Conservation (phyloP, 2,329 filamentous ascomycete genomes). For the Aspergillus brasiliensis region DNA sequence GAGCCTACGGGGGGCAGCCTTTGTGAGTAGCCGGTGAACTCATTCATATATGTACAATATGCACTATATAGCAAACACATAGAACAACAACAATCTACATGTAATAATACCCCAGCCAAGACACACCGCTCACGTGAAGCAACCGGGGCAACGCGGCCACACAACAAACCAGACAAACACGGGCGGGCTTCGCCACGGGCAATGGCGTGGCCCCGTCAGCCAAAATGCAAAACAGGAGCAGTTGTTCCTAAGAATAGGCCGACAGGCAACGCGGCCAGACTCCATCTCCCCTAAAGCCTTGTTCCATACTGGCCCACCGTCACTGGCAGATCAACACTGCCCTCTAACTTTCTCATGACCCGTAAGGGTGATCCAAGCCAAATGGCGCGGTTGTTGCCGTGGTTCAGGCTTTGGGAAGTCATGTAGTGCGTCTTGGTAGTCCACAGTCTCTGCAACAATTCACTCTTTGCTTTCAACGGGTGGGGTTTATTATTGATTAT, state of each 20-base stretch:
- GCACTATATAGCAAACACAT: not conserved
- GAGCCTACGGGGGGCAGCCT: conserved; percentile 1
- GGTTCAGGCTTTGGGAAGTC: not conserved
- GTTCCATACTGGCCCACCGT: conserved; percentile 7
- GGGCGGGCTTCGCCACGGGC: not conserved
- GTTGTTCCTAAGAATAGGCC: conserved; percentile 21
- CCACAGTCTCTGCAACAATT: not conserved
- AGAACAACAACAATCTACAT: not conserved
- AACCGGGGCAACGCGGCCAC: conserved; percentile 1
- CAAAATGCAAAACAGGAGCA: not conserved
- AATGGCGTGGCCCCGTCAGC: conserved; percentile 7
- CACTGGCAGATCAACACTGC: conserved; percentile 15
- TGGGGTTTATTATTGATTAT: conserved; percentile 6
- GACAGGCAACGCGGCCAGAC: conserved; percentile 17
- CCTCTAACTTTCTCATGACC: conserved; percentile 7
- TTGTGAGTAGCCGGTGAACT: not conserved
- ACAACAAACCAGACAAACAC: conserved; percentile 4
- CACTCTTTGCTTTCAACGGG: not conserved
- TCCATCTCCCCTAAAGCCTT: conserved; percentile 2
- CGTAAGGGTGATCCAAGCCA: not conserved
- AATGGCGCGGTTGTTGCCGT: conserved; percentile 1
- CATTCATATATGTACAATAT: not conserved
- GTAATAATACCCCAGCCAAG: not conserved
- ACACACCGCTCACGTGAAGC: not conserved
- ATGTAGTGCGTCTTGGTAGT: not conserved